phyloP scores from a whole-genome alignment of 352 stramenopile species.

The Phytophthora sp. region DNA sequence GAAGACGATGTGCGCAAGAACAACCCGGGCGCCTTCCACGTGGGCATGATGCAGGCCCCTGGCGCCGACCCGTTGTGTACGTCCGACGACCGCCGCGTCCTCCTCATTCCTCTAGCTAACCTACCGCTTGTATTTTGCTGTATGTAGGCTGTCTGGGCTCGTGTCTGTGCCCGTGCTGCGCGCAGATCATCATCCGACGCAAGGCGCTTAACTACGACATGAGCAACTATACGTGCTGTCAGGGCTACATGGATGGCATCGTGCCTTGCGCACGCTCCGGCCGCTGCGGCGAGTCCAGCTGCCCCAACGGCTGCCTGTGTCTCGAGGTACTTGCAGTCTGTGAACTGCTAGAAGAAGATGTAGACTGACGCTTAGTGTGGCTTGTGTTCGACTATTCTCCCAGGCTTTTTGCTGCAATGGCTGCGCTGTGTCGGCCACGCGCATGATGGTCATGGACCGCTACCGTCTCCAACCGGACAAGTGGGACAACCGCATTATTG shows the following conservation, averaged over 20 bases:
- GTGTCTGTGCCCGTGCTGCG: conserved; percentile 89
- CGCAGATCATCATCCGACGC: conserved; percentile 90
- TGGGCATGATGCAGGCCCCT: conserved; percentile 90
- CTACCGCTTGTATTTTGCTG: neutral
- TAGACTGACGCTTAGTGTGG: neutral
- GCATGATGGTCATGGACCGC: conserved; percentile 91
- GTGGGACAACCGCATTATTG: conserved; percentile 95
- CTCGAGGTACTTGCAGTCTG: conserved; percentile 69
- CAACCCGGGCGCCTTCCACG: conserved; percentile 80
- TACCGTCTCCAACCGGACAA: conserved; percentile 91
- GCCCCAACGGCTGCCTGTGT: conserved; percentile 91
- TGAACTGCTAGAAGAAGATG: neutral
- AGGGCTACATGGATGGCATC: conserved; percentile 92
- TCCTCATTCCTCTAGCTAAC: conserved; percentile 8
- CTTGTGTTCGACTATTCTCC: neutral
- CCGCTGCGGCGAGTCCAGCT: conserved; percentile 84
- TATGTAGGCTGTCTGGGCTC: conserved; percentile 62
- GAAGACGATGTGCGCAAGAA: conserved; percentile 70
- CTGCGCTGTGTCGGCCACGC: conserved; percentile 90
- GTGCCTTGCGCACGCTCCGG: conserved; percentile 89
- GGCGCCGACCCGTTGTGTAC: conserved; percentile 84
- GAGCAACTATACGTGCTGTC: conserved; percentile 93
- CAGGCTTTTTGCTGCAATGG: conserved; percentile 88
- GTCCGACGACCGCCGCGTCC: conserved; percentile 27
- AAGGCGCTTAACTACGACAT: conserved; percentile 93